These are phyloP conservation scores for Candida tunisiensis DNA, from an alignment of 1,139 yeast genomes.

Conservation along the genomic window DNA sequence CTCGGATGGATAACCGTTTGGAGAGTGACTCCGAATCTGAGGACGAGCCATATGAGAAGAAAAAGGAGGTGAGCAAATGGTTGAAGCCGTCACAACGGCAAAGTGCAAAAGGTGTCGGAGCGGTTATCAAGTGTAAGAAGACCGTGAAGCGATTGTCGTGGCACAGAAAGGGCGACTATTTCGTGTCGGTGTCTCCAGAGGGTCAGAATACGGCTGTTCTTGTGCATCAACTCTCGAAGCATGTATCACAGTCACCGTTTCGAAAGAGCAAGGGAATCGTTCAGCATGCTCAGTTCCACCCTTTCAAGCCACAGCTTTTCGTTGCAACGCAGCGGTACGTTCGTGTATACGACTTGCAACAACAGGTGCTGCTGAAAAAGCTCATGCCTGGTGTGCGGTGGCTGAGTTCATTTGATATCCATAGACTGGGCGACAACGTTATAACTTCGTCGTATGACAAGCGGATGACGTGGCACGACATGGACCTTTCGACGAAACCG, in stretches of 20 bases:
- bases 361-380: constrained; percentile 69
- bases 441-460: constrained; percentile 89
- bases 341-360: constrained; percentile 78
- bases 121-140: constrained; percentile 52
- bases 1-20: constrained; percentile 1
- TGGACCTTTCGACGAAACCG: constrained; percentile 79
- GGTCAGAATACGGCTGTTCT: constrained; percentile 78
- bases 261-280: constrained; percentile 83
- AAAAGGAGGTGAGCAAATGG: constrained; percentile 67
- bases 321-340: constrained; percentile 91
- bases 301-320: constrained; percentile 83
- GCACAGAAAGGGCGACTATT: constrained; percentile 97
- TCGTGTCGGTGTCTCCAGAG: constrained; percentile 86
- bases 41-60: constrained; percentile 22
- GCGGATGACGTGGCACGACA: constrained; percentile 93
- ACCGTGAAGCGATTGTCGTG: constrained; percentile 73
- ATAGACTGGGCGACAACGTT: constrained; percentile 91
- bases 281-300: constrained; percentile 95
- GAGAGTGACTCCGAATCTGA: constrained; percentile 18
- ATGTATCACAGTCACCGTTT: constrained; percentile 95
- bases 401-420: constrained; percentile 83
- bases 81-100: constrained; percentile 57
- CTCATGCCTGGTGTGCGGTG: constrained; percentile 92
- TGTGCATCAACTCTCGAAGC: constrained; percentile 89
- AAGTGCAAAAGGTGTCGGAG: constrained; percentile 50